These are phyloP conservation scores for Phialemoniopsis sp. DNA, from an alignment of 2,329 filamentous ascomycete genomes.

Conservation along the genomic window DNA sequence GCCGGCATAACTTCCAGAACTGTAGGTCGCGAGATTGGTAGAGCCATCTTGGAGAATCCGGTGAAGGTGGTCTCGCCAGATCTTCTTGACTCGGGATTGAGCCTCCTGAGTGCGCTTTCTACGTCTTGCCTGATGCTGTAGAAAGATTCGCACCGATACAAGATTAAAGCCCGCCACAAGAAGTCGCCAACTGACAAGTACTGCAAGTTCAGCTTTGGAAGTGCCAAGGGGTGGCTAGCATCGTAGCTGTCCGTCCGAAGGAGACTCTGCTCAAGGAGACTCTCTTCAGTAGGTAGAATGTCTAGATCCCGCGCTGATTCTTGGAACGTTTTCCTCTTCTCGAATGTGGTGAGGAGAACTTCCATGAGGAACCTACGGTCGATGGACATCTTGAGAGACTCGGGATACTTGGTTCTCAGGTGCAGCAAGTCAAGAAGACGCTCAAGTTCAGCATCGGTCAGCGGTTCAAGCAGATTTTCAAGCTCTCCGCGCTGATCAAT, in stretches of 20 bases:
- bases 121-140: conserved; percentile 92
- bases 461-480: conserved; percentile 64
- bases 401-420: conserved; percentile 80
- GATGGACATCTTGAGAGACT: conserved; percentile 57
- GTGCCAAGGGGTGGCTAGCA: conserved; percentile 78
- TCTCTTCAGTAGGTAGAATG: conserved; percentile 78
- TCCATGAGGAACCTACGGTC: conserved; percentile 67
- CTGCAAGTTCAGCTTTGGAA: conserved; percentile 93
- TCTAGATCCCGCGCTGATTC: conserved; percentile 68
- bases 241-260: conserved; percentile 83
- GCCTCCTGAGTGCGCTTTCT: conserved; percentile 72
- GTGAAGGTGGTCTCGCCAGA: conserved; percentile 69
- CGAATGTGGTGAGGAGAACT: conserved; percentile 69
- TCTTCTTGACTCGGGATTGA: conserved; percentile 65
- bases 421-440: conserved; percentile 67
- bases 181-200: conserved; percentile 95
- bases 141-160: conserved; percentile 88
- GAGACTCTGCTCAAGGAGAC: conserved; percentile 75
- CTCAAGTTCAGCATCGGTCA: conserved; percentile 72
- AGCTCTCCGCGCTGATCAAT: conserved; percentile 80
- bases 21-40: conserved; percentile 76
- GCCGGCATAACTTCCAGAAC: conserved; percentile 83
- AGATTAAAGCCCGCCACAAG: conserved; percentile 86
- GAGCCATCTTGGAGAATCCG: conserved; percentile 87
- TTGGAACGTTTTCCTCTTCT: conserved; percentile 77